A percentile compares a stretch with the other conserved stretches of the same genome.
phyloP scores from a whole-genome alignment of 2,329 filamentous ascomycete genomes.

The Zymoseptoria ardabiliae region DNA sequence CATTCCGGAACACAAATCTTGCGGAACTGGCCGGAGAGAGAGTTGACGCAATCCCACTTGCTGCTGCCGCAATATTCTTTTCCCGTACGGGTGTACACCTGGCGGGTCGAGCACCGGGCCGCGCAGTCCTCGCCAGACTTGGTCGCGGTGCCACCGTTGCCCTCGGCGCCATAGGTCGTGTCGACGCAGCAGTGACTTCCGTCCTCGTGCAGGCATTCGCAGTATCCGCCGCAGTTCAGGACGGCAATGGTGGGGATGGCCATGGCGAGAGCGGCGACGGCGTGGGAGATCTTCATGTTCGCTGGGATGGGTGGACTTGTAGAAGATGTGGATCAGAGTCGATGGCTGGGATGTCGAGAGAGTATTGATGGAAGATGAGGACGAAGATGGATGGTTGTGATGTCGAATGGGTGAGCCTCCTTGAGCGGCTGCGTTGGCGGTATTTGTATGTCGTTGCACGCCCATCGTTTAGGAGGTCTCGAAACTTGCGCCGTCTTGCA shows the following conservation, averaged over 20 bases:
- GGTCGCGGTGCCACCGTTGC: background rate
- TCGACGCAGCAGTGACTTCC: background rate
- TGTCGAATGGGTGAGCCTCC: too few relatives aligned
- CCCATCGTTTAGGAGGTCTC: too few relatives aligned
- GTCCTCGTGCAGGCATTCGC: background rate
- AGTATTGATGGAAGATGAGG: too few relatives aligned
- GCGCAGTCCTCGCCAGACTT: background rate
- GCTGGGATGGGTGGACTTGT: background rate
- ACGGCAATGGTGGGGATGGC: background rate
- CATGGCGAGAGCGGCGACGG: background rate
- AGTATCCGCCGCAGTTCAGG: background rate
- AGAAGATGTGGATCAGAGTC: background rate
- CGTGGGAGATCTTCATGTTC: background rate
- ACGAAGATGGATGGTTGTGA: too few relatives aligned
- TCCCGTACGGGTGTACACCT: background rate
- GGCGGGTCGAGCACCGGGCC: background rate
- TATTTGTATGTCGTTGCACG: too few relatives aligned
- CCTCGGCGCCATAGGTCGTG: background rate
- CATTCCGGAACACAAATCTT: background rate
- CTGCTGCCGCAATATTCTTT: background rate
- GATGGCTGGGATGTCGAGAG: background rate
- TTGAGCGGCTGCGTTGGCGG: too few relatives aligned
- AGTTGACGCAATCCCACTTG: background rate
- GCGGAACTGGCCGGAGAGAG: background rate
- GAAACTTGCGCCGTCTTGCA: too few relatives aligned